Percentiles rank a stretch among this genome's conserved stretches.
These are phyloP conservation scores for Xerocomus spinulosus DNA, from an alignment of 768 basidiomycete genomes.

Conservation along the genomic window DNA sequence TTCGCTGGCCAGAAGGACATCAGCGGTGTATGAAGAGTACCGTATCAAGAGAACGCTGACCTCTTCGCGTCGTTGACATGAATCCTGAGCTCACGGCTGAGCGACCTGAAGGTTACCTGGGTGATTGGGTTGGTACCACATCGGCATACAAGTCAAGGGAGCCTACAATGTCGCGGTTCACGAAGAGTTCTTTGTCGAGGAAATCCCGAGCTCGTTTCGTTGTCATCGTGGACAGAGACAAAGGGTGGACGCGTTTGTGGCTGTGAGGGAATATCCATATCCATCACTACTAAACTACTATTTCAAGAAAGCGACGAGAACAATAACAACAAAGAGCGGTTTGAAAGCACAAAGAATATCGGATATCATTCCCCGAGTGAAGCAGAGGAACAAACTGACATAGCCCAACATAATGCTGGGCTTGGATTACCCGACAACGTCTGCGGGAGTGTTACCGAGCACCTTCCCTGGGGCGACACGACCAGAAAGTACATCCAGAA, in stretches of 20 bases:
- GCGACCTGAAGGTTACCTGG: constrained; percentile 75
- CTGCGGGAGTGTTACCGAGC: not conserved
- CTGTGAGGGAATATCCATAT: too few relatives aligned
- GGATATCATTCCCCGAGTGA: too few relatives aligned
- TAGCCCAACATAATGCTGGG: too few relatives aligned
- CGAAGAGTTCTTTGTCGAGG: constrained; percentile 44
- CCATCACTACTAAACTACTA: too few relatives aligned
- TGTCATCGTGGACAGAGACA: constrained; percentile 21
- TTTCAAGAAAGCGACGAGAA: too few relatives aligned
- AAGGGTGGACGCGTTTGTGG: constrained; percentile 13
- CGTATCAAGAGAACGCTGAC: constrained; percentile 33
- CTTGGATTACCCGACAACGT: not conserved
- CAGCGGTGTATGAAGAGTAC: not conserved
- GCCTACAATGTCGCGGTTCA: constrained; percentile 41
- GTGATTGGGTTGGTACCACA: not conserved
- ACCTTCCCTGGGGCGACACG: constrained; percentile 1
- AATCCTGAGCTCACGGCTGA: constrained; percentile 65
- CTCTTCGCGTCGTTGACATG: constrained; percentile 79
- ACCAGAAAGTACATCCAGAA: constrained; percentile 13
- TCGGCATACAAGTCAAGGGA: not conserved
- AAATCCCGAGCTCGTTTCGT: constrained; percentile 35
- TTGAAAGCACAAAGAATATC: too few relatives aligned
- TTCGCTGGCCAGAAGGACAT: constrained; percentile 42
- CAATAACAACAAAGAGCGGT: too few relatives aligned
- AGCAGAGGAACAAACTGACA: too few relatives aligned